These are phyloP conservation scores for Eucalyptus sp. DNA, from an alignment of 345 rosid genomes.

Conservation along the genomic window DNA sequence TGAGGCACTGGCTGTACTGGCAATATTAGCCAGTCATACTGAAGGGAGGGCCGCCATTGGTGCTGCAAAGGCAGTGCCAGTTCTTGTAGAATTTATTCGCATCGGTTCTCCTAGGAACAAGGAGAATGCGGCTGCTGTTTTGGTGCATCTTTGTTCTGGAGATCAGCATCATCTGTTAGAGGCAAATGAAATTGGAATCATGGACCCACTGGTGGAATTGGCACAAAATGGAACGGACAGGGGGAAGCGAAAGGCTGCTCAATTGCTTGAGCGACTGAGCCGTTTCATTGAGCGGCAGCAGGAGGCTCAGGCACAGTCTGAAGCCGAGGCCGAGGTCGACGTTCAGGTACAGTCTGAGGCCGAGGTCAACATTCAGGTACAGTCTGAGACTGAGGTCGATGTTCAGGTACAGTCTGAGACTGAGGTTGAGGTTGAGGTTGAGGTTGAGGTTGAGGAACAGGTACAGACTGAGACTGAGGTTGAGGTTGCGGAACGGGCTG, in stretches of 20 bases:
- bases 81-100: constrained; percentile 55
- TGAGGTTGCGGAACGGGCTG: not conserved
- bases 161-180: constrained; percentile 58
- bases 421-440: not conserved
- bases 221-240: constrained; percentile 86
- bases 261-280: constrained; percentile 71
- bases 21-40: constrained; percentile 66
- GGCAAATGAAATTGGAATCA: constrained; percentile 75
- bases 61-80: constrained; percentile 58
- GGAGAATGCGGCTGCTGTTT: constrained; percentile 79
- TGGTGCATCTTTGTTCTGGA: constrained; percentile 78
- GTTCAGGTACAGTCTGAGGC: not conserved
- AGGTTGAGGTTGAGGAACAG: not conserved
- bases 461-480: not conserved
- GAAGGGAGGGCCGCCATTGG: constrained; percentile 71
- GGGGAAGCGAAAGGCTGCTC: constrained; percentile 92
- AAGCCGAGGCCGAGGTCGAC: not conserved
- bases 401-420: not conserved
- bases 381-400: not conserved
- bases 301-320: constrained; percentile 30
- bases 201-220: constrained; percentile 69
- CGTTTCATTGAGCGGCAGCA: constrained; percentile 64
- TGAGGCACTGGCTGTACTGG: constrained; percentile 71
- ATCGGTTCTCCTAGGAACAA: constrained; percentile 66
- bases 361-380: not conserved